Conservation (phyloP, 768 basidiomycete genomes). For the Ephemerocybe angulata region DNA sequence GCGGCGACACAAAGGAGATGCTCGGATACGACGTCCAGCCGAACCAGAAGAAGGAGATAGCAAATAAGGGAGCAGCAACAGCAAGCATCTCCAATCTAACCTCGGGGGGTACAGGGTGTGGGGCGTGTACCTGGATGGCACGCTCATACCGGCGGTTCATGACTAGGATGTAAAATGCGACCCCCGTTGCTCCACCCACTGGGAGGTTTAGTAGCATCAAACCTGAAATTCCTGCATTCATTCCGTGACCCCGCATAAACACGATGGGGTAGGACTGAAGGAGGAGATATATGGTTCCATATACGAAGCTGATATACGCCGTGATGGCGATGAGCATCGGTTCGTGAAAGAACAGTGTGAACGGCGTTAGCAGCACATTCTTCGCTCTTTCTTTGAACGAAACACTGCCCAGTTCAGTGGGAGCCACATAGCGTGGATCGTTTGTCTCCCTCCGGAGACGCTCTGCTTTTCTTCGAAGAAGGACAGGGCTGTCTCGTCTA, state of each 20-base stretch:
- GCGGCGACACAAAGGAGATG: slow-evolving; percentile 50
- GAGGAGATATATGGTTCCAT: slow-evolving; percentile 56
- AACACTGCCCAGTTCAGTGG: slow-evolving; percentile 41
- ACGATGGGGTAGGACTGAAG: slow-evolving; percentile 62
- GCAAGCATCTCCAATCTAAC: slow-evolving; percentile 47
- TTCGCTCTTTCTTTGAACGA: slow-evolving; percentile 39
- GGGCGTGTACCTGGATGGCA: slow-evolving; percentile 39
- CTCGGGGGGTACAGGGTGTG: slow-evolving; percentile 57
- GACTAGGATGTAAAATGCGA: slow-evolving; percentile 40
- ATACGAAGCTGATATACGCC: slow-evolving; percentile 62
- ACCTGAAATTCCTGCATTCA: slow-evolving; percentile 51
- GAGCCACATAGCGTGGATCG: slow-evolving; percentile 49
- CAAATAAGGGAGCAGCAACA: slow-evolving; percentile 48
- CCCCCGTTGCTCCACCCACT: slow-evolving; percentile 44
- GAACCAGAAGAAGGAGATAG: slow-evolving; percentile 63
- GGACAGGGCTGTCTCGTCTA: slow-evolving; percentile 39
- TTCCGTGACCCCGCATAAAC: slow-evolving; percentile 50
- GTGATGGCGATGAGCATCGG: slow-evolving; percentile 62
- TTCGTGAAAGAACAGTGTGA: slow-evolving; percentile 61
- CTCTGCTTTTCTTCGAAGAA: slow-evolving; percentile 52
- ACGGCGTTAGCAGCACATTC: slow-evolving; percentile 52
- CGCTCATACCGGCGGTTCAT: slow-evolving; percentile 47
- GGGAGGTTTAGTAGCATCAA: slow-evolving; percentile 62
- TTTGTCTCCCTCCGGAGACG: slow-evolving; percentile 48
- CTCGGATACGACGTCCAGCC: slow-evolving; percentile 58